Conservation (phyloP, 352 stramenopile genomes). For the Phytopythium chamaehyphon region DNA sequence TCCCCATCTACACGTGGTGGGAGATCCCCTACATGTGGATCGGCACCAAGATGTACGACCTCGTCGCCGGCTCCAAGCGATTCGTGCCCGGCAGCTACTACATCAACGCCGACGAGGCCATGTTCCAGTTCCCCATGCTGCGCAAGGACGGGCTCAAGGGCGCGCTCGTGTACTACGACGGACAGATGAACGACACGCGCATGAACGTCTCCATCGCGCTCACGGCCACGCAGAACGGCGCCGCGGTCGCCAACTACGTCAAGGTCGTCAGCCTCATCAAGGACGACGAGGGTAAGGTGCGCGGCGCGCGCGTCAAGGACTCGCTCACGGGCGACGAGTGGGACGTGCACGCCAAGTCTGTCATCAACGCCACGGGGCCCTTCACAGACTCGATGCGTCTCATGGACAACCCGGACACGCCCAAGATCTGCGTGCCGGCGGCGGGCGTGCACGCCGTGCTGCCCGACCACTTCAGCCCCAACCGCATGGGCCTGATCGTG, state of each 20-base stretch:
- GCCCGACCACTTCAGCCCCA: slow-evolving; percentile 93
- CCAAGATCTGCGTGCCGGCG: slow-evolving; percentile 91
- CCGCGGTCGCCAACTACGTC: slow-evolving; percentile 91
- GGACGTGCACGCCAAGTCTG: slow-evolving; percentile 83
- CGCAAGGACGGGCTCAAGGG: slow-evolving; percentile 90
- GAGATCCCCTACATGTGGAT: slow-evolving; percentile 94
- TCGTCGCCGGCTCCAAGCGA: slow-evolving; percentile 86
- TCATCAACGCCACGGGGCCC: slow-evolving; percentile 94
- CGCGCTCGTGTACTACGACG: slow-evolving; percentile 89
- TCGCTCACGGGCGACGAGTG: slow-evolving; percentile 86
- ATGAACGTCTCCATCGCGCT: slow-evolving; percentile 94
- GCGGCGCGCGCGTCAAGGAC: slow-evolving; percentile 88
- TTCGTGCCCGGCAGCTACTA: slow-evolving; percentile 89
- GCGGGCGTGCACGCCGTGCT: slow-evolving; percentile 95
- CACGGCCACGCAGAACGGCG: slow-evolving; percentile 92
- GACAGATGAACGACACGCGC: slow-evolving; percentile 94
- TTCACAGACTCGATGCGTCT: slow-evolving; percentile 90
- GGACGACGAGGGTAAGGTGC: slow-evolving; percentile 80
- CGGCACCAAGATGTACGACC: slow-evolving; percentile 91
- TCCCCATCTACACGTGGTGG: slow-evolving; percentile 95
- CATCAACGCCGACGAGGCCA: slow-evolving; percentile 89
- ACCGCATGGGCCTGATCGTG: slow-evolving; percentile 95
- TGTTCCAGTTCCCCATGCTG: slow-evolving; percentile 95
- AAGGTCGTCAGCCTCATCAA: slow-evolving; percentile 85
- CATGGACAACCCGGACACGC: slow-evolving; percentile 89